Evolutionary conservation across 192 early-diverging fungal genomes (phyloP).

Genomic region (Ambispora gerdemannii): DNA sequence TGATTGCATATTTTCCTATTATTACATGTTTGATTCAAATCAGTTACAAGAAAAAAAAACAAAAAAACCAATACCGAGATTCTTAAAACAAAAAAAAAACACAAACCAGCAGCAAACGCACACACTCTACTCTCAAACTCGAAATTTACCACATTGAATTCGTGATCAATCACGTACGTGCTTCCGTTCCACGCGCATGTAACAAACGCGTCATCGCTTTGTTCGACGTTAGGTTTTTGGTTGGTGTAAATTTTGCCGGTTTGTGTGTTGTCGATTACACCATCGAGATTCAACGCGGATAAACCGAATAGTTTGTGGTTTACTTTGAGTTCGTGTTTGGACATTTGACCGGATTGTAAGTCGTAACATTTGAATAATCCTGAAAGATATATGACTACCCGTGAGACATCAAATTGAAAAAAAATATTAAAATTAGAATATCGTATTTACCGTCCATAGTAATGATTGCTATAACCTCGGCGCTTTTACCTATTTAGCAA

Average conservation of each 20-base stretch:
- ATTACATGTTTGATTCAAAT: background rate
- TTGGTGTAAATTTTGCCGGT: too few species aligned
- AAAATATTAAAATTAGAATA: background rate
- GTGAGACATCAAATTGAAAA: slow-evolving; percentile 1
- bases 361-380: slow-evolving; percentile 53
- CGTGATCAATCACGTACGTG: slow-evolving; percentile 53
- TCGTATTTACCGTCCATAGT: slow-evolving; percentile 51
- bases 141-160: slow-evolving; percentile 51
- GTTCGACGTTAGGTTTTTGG: background rate
- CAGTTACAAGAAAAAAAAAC: background rate
- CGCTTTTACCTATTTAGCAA: slow-evolving; percentile 33
- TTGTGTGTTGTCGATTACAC: too few species aligned
- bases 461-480: slow-evolving; percentile 50
- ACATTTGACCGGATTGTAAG: slow-evolving; percentile 39
- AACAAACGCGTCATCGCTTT: slow-evolving; percentile 50
- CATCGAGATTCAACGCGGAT: slow-evolving; percentile 47
- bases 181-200: slow-evolving; percentile 57
- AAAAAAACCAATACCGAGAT: background rate
- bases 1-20: slow-evolving; percentile 50
- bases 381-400: slow-evolving; percentile 12
- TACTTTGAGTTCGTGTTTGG: slow-evolving; percentile 49
- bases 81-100: background rate
- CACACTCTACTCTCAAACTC: slow-evolving; percentile 58
- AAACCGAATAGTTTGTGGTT: slow-evolving; percentile 58
- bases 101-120: slow-evolving; percentile 57